Evolutionary conservation across 2,329 filamentous ascomycete genomes (phyloP).

Genomic region (Nemania sp.): DNA sequence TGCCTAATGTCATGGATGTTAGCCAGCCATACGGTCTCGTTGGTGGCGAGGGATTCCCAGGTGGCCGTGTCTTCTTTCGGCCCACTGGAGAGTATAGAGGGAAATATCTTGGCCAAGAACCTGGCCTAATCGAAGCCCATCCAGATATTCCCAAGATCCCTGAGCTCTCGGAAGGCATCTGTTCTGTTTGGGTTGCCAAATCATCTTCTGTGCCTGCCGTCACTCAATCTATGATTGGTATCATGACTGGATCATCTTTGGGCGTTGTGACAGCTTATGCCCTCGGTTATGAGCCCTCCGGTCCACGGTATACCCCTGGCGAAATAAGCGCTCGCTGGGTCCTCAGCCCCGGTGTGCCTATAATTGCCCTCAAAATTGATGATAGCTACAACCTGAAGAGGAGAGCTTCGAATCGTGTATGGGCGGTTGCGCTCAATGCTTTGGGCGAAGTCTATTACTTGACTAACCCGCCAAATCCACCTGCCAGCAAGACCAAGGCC

Average conservation of each 20-base stretch:
- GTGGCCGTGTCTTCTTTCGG: constrained; percentile 79
- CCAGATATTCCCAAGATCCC: constrained; percentile 78
- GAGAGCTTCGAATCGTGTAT: constrained; percentile 71
- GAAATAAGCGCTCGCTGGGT: constrained; percentile 89
- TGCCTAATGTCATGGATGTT: constrained; percentile 87
- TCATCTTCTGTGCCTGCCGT: constrained; percentile 69
- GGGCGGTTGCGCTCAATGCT: constrained; percentile 93
- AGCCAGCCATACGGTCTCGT: constrained; percentile 84
- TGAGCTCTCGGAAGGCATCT: constrained; percentile 70
- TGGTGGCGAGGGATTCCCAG: constrained; percentile 83
- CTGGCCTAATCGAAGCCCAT: constrained; percentile 62
- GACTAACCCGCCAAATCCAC: constrained; percentile 66
- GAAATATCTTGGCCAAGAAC: constrained; percentile 68
- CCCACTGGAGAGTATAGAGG: constrained; percentile 74
- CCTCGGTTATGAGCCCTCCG: constrained; percentile 62
- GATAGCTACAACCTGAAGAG: constrained; percentile 77
- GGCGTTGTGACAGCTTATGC: constrained; percentile 84
- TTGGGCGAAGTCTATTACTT: constrained; percentile 90
- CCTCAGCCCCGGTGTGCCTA: constrained; percentile 88
- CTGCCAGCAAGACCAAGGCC: constrained; percentile 51
- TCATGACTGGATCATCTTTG: constrained; percentile 80
- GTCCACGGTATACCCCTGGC: constrained; percentile 68
- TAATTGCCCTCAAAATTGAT: constrained; percentile 81
- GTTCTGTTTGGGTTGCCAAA: constrained; percentile 88
- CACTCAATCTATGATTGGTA: constrained; percentile 78